Evolutionary conservation across 371 early-diverging fungal genomes (phyloP).

Genomic region (Haplosporangium sp.): DNA sequence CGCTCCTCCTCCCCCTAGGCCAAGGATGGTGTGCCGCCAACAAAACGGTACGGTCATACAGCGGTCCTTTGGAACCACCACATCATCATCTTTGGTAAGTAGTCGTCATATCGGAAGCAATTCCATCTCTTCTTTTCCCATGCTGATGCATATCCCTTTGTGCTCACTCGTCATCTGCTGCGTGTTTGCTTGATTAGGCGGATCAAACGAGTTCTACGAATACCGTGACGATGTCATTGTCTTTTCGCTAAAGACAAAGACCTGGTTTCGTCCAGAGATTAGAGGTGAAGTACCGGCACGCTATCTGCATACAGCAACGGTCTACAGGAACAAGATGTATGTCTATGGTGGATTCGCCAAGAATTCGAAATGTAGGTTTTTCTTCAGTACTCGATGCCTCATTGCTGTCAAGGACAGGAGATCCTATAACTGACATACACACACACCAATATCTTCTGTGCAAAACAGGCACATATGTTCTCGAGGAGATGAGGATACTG

Average conservation of each 20-base stretch:
- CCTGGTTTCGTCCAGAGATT: constrained; percentile 71
- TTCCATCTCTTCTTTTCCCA: no score
- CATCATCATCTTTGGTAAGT: constrained; percentile 68
- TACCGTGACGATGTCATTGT: constrained; percentile 75
- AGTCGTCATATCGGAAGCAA: not conserved
- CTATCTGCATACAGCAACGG: constrained; percentile 71
- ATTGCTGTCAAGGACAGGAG: no score
- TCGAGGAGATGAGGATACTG: constrained; percentile 67
- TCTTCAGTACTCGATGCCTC: no score
- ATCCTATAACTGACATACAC: no score
- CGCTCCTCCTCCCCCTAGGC: constrained; percentile 37
- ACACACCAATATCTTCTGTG: not conserved
- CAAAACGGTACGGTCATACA: constrained; percentile 70
- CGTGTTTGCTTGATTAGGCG: constrained; percentile 54
- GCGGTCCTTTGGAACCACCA: constrained; percentile 64
- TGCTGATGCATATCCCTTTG: not conserved
- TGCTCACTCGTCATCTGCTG: not conserved
- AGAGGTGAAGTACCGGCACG: constrained; percentile 66
- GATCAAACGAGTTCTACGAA: constrained; percentile 66
- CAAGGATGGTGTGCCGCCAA: constrained; percentile 64
- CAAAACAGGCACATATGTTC: constrained; percentile 64
- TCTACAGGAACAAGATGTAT: constrained; percentile 71
- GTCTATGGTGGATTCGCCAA: constrained; percentile 76
- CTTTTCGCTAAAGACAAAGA: constrained; percentile 65
- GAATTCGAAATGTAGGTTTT: constrained; percentile 65